Base-by-base conservation (phyloP, 352 stramenopile genomes). In the Phytophthora litchii region DNA sequence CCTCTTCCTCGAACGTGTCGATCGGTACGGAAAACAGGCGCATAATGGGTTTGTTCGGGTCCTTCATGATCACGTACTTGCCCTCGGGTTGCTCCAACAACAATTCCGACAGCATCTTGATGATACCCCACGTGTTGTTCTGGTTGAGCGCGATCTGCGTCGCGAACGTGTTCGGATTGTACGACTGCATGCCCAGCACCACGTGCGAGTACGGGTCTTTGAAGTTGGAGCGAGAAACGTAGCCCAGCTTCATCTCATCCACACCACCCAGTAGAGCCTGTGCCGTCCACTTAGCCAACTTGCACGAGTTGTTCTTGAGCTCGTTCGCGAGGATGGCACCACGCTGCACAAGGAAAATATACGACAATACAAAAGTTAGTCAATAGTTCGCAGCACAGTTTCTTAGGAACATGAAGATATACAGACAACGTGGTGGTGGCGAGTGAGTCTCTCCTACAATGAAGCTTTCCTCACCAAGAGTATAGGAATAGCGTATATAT, bases 271-370 rank as follows among this genome's bases (percentile, higher is more conserved):
- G 76, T 16, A 99, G 76, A 14, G 94, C 94, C 78, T 99, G 95
- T 14, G 96, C 96, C 17, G 95, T 99, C 96, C 96, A 99, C 75
- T 98, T 98, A 49, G 96, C 96, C 42, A 99, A 72, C 76, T 99
- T 99, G 83, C 87, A 97, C 36, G 90, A 92, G 74, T 99, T 99
- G 80, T 99, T 99, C 90, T 99, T 99, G 44, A 99, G 82, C 78
- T 99, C 97, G 52, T 96, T 98, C 4, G 96, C 96, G 23, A 99
- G 73, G 20, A 99, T 96, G 36, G 96, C 94, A 73, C 97, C 97
- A 56, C 93, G 86, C 83, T 99, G 78, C 31, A 70, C 70, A 32
- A 37, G 44, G 37, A 19, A n/a, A 14, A 59, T 47, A 23, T 12
- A 52, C 60, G 49, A 48, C 34, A 20, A 36, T 10, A 63, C 9